Evolutionary conservation across 306 rosid species (phyloP), one percentile per base, ranked within the genome.

Genomic region (Trifolium pratense): DNA sequence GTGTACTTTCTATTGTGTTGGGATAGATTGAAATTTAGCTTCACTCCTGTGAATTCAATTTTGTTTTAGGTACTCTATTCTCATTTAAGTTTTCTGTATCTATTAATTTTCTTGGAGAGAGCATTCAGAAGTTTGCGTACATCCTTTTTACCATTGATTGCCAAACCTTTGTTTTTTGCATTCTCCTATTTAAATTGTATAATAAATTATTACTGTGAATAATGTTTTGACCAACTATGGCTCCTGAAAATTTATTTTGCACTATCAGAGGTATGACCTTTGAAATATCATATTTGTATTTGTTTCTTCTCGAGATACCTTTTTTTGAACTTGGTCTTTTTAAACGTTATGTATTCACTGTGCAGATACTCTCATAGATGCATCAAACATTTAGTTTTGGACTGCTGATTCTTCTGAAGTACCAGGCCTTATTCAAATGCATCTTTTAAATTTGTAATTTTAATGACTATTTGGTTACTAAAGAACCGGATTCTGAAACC

Each of bases 351-450:
- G 70, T 88, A 86, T 86, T 86, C 86, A 64, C 74, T 86, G 86
- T 89, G 93, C 93, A 89, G 93, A 89, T 89, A 77, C 82, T 81
- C 84, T 75, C 85, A 84, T 88, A 86, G 88, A 86, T 88, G 88
- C 89, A 84, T 88, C 93, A 86, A 84, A 77, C 87, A 64, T 86
- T 86, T 89, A 61, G 81, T 86, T 89, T 89, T 89, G 90, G 93
- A 89, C 90, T 59, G 93, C 85, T 82, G 93, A 89, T 89, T 80
- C 93, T 86, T 86, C 93, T 86, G 93, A 89, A 82, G 93, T 89
- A 84, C 86, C 79, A 66, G 84, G 87, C 90, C 75, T 80, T 82
- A 82, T 84, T 89, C 90, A 89, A 89, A 89, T 79, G 90, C 87
- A 86, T 80, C 85, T 81, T 86, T 89, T 86, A 82, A 84, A 76